Evolutionary conservation across 139 green algal genomes (phyloP).

Genomic region (Closterium sp.): DNA sequence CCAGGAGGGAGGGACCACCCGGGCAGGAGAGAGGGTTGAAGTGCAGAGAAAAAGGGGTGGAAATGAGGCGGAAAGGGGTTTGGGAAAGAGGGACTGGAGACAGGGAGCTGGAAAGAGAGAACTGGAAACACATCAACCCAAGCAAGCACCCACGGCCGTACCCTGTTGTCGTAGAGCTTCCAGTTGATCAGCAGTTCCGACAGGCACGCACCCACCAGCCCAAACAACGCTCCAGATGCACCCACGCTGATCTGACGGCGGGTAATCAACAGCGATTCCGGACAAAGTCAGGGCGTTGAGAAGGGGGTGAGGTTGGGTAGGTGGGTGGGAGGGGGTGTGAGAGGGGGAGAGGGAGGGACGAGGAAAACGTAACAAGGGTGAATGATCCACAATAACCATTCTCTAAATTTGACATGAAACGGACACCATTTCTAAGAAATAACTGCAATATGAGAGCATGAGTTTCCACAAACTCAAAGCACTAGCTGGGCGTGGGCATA

Average conservation of each 20-base stretch:
- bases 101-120: neutral
- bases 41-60: neutral
- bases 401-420: no score
- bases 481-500: no score
- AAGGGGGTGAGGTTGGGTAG: neutral
- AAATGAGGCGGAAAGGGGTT: no score
- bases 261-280: neutral
- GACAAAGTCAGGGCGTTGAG: neutral
- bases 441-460: no score
- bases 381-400: no score
- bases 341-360: neutral
- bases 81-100: neutral
- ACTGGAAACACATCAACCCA: neutral
- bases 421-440: no score
- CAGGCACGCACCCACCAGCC: conserved; percentile 42
- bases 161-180: conserved; percentile 35
- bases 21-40: neutral
- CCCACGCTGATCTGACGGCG: conserved; percentile 27
- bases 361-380: no score
- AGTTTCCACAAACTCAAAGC: no score
- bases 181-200: conserved; percentile 45
- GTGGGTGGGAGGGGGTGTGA: neutral
- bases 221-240: conserved; percentile 49
- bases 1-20: no score
- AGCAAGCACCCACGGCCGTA: neutral